Conservation (phyloP, 352 stramenopile genomes). For the Nothophytophthora sp. region DNA sequence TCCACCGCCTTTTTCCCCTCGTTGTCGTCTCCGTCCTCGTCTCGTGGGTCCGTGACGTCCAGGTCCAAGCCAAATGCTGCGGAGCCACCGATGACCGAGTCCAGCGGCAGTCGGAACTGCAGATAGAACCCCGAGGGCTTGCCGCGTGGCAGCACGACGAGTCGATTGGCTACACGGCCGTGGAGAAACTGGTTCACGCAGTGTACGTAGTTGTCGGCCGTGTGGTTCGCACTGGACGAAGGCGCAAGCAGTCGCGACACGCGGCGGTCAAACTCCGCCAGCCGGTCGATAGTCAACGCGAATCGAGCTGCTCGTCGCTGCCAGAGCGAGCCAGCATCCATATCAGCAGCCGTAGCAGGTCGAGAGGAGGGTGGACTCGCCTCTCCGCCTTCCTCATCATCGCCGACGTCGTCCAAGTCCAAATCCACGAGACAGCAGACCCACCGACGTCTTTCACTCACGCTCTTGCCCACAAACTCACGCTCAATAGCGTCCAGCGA, state of each 20-base stretch:
- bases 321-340: conserved; percentile 9
- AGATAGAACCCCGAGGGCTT: conserved; percentile 54
- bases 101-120: conserved; percentile 53
- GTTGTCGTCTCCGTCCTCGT: conserved; percentile 12
- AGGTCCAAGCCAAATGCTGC: background rate
- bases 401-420: conserved; percentile 56
- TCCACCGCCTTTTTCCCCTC: background rate
- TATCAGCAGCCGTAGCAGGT: conserved; percentile 25
- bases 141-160: conserved; percentile 55
- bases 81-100: background rate
- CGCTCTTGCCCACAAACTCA: conserved; percentile 10
- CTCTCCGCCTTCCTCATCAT: conserved; percentile 27
- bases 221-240: conserved; percentile 12
- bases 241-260: conserved; percentile 10
- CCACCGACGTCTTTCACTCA: conserved; percentile 2
- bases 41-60: conserved; percentile 5
- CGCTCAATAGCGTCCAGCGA: conserved; percentile 26
- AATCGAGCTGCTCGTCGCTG: conserved; percentile 24
- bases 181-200: conserved; percentile 34
- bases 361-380: conserved; percentile 14
- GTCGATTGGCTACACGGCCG: conserved; percentile 34
- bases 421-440: conserved; percentile 45
- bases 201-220: conserved; percentile 6
- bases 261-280: conserved; percentile 23
- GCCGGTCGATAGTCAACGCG: conserved; percentile 8